Evolutionary conservation across 768 basidiomycete species (phyloP).

Genomic region (Harrya chromipes): DNA sequence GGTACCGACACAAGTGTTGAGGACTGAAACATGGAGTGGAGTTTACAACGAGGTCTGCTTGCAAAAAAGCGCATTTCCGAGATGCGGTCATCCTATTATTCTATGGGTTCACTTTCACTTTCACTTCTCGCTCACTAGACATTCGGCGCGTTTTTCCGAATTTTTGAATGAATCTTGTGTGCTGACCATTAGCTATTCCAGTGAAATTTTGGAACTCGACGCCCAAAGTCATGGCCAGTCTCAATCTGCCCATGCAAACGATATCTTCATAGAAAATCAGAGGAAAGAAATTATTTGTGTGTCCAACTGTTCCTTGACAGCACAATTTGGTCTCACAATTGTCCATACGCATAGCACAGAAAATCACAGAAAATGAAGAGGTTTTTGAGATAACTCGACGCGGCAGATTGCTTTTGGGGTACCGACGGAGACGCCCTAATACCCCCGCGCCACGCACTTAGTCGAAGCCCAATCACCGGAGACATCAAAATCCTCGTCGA

Average conservation of each 20-base stretch:
- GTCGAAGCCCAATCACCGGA: too few relatives aligned
- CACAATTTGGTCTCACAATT: neutral
- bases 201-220: too few relatives aligned
- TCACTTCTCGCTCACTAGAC: too few relatives aligned
- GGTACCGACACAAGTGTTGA: too few relatives aligned
- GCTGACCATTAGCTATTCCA: accelerated
- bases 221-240: neutral
- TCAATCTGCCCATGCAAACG: neutral
- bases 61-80: too few relatives aligned
- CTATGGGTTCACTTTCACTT: too few relatives aligned
- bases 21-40: too few relatives aligned
- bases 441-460: neutral
- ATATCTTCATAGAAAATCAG: neutral
- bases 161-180: too few relatives aligned
- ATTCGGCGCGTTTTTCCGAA: too few relatives aligned
- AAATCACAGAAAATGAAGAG: constrained; percentile 1
- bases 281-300: constrained; percentile 2
- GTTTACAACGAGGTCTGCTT: too few relatives aligned
- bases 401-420: neutral
- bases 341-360: neutral
- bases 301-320: neutral
- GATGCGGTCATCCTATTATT: too few relatives aligned
- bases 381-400: neutral
- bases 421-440: constrained; percentile 1
- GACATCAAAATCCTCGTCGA: too few relatives aligned